Conservation (phyloP, 2,329 filamentous ascomycete genomes). For the Paraphoma sp. region DNA sequence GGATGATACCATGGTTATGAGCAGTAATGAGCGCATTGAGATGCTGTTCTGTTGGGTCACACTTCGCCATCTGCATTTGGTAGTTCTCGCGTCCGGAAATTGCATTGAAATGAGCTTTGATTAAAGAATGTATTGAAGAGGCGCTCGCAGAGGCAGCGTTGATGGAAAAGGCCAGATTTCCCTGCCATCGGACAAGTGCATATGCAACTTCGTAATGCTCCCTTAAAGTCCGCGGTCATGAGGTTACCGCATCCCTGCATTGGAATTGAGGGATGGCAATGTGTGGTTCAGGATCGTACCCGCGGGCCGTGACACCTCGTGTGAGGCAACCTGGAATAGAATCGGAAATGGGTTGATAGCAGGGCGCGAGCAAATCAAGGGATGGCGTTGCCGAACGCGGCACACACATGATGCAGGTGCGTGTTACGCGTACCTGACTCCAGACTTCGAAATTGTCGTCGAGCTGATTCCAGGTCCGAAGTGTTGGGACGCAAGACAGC, state of each 20-base stretch:
- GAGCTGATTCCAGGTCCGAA: slow-evolving; percentile 23
- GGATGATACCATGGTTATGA: slow-evolving; percentile 32
- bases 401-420: slow-evolving; percentile 11
- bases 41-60: slow-evolving; percentile 12
- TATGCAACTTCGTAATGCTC: slow-evolving; percentile 16
- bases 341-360: slow-evolving; percentile 11
- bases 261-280: slow-evolving; percentile 19
- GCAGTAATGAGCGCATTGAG: slow-evolving; percentile 27
- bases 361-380: slow-evolving; percentile 15
- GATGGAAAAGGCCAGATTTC: slow-evolving; percentile 15
- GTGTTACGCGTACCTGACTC: slow-evolving; percentile 20
- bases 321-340: slow-evolving; percentile 18
- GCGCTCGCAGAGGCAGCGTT: slow-evolving; percentile 5
- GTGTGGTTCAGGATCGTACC: slow-evolving; percentile 6
- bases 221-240: slow-evolving; percentile 18
- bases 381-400: slow-evolving; percentile 2
- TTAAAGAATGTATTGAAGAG: slow-evolving; percentile 21
- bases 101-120: slow-evolving; percentile 24
- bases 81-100: slow-evolving; percentile 19
- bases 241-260: slow-evolving; percentile 13
- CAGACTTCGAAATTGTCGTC: slow-evolving; percentile 12
- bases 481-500: slow-evolving; percentile 16
- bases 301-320: slow-evolving; percentile 15
- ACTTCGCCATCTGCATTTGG: slow-evolving; percentile 14
- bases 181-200: slow-evolving; percentile 15